These are phyloP conservation scores for Acorus gramineus DNA, from an alignment of 106 monocot species.

Conservation along the genomic window DNA sequence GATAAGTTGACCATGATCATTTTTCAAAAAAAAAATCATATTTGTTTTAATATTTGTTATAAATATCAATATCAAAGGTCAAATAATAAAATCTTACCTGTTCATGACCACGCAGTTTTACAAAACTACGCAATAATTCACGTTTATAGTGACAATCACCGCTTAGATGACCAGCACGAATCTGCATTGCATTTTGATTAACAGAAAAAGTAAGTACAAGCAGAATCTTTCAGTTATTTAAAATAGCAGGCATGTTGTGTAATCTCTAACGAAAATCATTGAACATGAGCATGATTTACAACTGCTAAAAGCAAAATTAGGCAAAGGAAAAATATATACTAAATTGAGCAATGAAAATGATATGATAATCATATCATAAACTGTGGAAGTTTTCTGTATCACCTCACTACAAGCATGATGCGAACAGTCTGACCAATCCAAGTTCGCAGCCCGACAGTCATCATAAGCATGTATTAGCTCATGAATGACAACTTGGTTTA, in stretches of 20 bases:
- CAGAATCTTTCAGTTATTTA: too few relatives aligned
- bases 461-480: constrained; percentile 97
- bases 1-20: too few relatives aligned
- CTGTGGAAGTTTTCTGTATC: constrained; percentile 3
- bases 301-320: too few relatives aligned
- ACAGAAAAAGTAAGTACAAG: background rate
- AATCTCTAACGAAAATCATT: too few relatives aligned
- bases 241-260: too few relatives aligned
- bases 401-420: constrained; percentile 99
- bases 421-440: constrained; percentile 92
- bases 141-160: constrained; percentile 34
- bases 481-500: constrained; percentile 93
- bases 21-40: too few relatives aligned
- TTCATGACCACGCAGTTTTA: constrained; percentile 26
- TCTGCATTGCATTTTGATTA: constrained; percentile 4
- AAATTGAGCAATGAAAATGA: background rate
- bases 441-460: constrained; percentile 81
- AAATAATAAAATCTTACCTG: constrained; percentile 16
- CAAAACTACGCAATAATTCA: constrained; percentile 25
- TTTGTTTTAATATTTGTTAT: too few relatives aligned
- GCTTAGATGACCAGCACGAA: constrained; percentile 20
- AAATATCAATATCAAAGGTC: too few relatives aligned
- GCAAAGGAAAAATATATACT: too few relatives aligned
- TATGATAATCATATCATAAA: background rate
- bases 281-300: too few relatives aligned